Evolutionary conservation across 495 filamentous ascomycete species (phyloP), one percentile per base, ranked within the genome.

Genomic region (Staphylotrichum longicolle): DNA sequence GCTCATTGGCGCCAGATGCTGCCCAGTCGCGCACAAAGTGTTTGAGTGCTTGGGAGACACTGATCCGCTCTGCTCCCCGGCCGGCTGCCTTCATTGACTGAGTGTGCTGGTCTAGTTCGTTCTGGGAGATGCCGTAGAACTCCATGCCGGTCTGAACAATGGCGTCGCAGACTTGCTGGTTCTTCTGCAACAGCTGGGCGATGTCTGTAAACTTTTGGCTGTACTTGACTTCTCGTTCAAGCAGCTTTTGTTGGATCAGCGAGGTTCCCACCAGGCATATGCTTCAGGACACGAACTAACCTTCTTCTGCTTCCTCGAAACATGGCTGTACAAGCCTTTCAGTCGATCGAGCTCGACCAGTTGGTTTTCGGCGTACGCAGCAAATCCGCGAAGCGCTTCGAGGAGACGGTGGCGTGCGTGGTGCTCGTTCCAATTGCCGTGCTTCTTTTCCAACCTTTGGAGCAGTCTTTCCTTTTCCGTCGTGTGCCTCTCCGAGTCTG

Each of bases 1-100:
- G 70, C 51, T 82, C 79, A 50, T 68, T 60, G 7, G 60, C 58
- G 20, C 78, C 79, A n/a, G 70, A 68, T 0, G 57, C 63, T 2
- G 75, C 66, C 77, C 77, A 82, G 63, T 82, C 79, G 15, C 79
- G 74, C 44, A 80, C 73, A 63, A 76, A 77, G 63, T 80, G 78
- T 63, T 80, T 79, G 53, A 81, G 66, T 1, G 71, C 71, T 56
- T 79, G 78, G 5, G 72, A 64, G 12, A 80, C 74, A 39, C 72
- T 74, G 35, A 72, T 69, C 33, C 70, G 64, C 30, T 73, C 74
- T 11, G 59, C 58, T n/a, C 52, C 54, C 5, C 63, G 53, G 15
- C 63, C 65, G 27, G 58, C 57, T 10, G 54, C 60, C 8, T 61
- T 63, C 56, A 63, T 68, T 15, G 60, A 58, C 45, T 55, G 56